phyloP scores from a whole-genome alignment of 2,329 filamentous ascomycete genomes.

The Botrytis pseudocinerea region DNA sequence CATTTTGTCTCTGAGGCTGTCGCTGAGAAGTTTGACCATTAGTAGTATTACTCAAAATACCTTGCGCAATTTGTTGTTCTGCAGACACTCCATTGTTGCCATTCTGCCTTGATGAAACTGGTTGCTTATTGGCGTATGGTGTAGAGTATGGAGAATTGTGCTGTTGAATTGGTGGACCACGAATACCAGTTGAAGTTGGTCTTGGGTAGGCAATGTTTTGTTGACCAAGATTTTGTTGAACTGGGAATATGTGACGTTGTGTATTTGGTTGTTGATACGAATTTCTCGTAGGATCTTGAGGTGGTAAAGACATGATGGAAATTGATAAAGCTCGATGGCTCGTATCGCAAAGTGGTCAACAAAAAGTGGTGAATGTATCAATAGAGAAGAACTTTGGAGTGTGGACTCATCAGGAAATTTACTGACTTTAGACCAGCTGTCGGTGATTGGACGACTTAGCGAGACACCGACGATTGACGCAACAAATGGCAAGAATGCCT shows the following conservation, averaged over 20 bases:
- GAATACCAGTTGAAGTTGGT: constrained; percentile 35
- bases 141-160: constrained; percentile 39
- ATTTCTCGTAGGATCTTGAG: constrained; percentile 32
- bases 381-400: constrained; percentile 22
- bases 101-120: constrained; percentile 34
- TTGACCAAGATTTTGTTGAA: constrained; percentile 33
- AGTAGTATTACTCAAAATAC: constrained; percentile 36
- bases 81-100: constrained; percentile 35
- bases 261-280: constrained; percentile 25
- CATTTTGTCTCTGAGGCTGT: constrained; percentile 27
- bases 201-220: constrained; percentile 33
- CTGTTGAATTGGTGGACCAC: constrained; percentile 31
- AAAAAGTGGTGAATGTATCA: constrained; percentile 24
- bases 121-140: constrained; percentile 36
- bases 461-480: neutral
- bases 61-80: constrained; percentile 42
- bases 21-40: constrained; percentile 38
- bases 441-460: constrained; percentile 3
- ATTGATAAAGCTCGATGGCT: constrained; percentile 18
- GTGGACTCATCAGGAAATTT: constrained; percentile 24
- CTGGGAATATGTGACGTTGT: constrained; percentile 29
- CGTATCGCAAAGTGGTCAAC: constrained; percentile 23
- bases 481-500: neutral
- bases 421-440: constrained; percentile 14
- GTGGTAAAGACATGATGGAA: constrained; percentile 37